Conservation (phyloP, 2,329 filamentous ascomycete genomes). For the Neonectria coccinea region DNA sequence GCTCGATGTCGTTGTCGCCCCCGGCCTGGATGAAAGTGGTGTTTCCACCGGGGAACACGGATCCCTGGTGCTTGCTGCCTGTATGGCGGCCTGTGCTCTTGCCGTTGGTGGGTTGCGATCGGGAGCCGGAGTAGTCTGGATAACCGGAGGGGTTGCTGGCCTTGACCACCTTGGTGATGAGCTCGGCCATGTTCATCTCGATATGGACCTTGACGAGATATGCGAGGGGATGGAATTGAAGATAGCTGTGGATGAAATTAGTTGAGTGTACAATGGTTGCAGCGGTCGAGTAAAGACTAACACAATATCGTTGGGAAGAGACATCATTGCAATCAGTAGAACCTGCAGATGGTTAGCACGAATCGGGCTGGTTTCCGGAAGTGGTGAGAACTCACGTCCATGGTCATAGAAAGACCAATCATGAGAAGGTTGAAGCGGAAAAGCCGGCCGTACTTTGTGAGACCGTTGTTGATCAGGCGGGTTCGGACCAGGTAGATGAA, state of each 20-base stretch:
- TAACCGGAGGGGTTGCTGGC: constrained; percentile 40
- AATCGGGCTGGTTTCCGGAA: accelerated
- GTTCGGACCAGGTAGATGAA: constrained; percentile 61
- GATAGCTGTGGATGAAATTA: constrained; percentile 43
- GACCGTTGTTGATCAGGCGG: constrained; percentile 59
- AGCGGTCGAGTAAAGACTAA: constrained; percentile 26
- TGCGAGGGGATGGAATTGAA: constrained; percentile 64
- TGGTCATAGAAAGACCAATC: constrained; percentile 47
- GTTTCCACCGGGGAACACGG: constrained; percentile 42
- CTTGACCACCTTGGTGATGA: constrained; percentile 56
- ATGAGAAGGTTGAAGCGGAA: constrained; percentile 51
- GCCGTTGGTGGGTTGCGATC: constrained; percentile 30
- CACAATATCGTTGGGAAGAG: constrained; percentile 47
- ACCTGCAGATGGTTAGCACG: constrained; percentile 33
- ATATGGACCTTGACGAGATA: constrained; percentile 66
- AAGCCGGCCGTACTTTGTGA: constrained; percentile 61
- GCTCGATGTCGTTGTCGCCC: constrained; percentile 36
- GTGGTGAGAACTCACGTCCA: constrained; percentile 38
- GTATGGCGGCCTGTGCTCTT: constrained; percentile 32
- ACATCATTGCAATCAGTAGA: constrained; percentile 48
- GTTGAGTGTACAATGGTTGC: neutral
- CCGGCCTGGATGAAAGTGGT: constrained; percentile 41
- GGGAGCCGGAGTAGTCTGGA: constrained; percentile 40
- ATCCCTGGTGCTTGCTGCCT: constrained; percentile 23
- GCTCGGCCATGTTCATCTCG: constrained; percentile 65